These are phyloP conservation scores for Bidens hawaiensis DNA, from an alignment of 140 eudicot genomes.

Conservation along the genomic window DNA sequence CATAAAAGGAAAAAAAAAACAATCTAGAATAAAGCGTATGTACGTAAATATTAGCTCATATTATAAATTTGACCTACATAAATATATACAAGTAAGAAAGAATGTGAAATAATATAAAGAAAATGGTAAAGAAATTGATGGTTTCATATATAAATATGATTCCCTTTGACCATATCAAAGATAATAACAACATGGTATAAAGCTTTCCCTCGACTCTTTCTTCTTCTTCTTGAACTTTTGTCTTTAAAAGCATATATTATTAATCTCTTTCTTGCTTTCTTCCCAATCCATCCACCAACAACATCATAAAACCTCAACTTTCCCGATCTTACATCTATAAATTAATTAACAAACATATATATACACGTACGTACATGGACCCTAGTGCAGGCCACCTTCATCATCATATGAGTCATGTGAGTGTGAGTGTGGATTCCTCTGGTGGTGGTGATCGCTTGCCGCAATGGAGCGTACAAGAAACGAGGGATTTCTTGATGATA, in stretches of 20 bases:
- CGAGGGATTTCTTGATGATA: conserved; percentile 69
- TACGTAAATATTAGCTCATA: too few relatives aligned
- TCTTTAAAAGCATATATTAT: conserved; percentile 10
- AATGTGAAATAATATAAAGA: too few relatives aligned
- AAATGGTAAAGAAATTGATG: conserved; percentile 3
- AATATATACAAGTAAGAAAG: too few relatives aligned
- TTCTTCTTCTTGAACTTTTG: too few relatives aligned
- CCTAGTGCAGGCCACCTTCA: conserved; percentile 13
- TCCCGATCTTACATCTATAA: not conserved
- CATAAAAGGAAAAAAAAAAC: not conserved
- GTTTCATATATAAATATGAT: conserved; percentile 3
- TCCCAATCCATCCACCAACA: not conserved
- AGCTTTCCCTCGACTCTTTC: conserved; percentile 17
- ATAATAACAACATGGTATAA: conserved; percentile 18
- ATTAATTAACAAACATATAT: too few relatives aligned
- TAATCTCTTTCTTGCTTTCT: conserved; percentile 24
- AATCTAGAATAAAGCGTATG: too few relatives aligned
- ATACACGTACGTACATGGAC: conserved; percentile 9
- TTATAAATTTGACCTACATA: too few relatives aligned
- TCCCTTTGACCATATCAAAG: conserved; percentile 22
- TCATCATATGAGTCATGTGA: conserved; percentile 39
- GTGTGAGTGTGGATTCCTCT: conserved; percentile 18
- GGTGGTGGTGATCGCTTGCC: conserved; percentile 65
- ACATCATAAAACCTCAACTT: too few relatives aligned
- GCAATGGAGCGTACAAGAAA: conserved; percentile 95